These are phyloP conservation scores for Anastatica hierochuntica DNA, from an alignment of 345 rosid species.

Conservation along the genomic window DNA sequence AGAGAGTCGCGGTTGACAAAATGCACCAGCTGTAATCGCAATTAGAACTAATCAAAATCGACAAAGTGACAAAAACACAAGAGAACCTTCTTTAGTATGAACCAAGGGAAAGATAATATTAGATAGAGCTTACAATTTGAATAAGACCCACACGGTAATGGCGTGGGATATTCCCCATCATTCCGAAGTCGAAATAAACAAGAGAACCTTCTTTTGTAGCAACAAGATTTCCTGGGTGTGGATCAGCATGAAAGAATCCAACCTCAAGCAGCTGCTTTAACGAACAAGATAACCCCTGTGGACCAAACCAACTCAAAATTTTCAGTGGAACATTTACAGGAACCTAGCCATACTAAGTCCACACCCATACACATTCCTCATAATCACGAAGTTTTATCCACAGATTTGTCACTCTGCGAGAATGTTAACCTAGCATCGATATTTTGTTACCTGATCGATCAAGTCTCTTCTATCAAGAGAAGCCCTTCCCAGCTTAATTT, in stretches of 20 bases:
- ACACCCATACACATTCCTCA: neutral
- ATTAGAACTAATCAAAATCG: conserved; percentile 26
- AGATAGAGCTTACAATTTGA: conserved; percentile 52
- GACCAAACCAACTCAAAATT: conserved; percentile 4
- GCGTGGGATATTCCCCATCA: conserved; percentile 97
- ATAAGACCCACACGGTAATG: conserved; percentile 93
- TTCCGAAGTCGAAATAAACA: conserved; percentile 94
- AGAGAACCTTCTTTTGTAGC: conserved; percentile 61
- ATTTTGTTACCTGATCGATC: conserved; percentile 66
- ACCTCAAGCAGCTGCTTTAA: conserved; percentile 89
- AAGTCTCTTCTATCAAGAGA: conserved; percentile 58
- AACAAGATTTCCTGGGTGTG: conserved; percentile 98
- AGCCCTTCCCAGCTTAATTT: conserved; percentile 43
- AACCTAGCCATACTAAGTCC: conserved; percentile 6
- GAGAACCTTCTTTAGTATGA: neutral
- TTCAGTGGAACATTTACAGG: conserved; percentile 6
- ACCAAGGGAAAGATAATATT: neutral
- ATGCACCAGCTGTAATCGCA: conserved; percentile 88
- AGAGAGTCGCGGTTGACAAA: conserved; percentile 95
- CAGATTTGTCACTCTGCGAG: neutral
- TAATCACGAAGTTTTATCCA: conserved; percentile 1
- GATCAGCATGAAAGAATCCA: conserved; percentile 98
- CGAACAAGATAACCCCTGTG: conserved; percentile 83
- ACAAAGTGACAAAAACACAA: neutral
- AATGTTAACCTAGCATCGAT: neutral